Evolutionary conservation across 768 basidiomycete species (phyloP), one percentile per base, ranked within the genome.

Genomic region (Hygrocybe coccinea): DNA sequence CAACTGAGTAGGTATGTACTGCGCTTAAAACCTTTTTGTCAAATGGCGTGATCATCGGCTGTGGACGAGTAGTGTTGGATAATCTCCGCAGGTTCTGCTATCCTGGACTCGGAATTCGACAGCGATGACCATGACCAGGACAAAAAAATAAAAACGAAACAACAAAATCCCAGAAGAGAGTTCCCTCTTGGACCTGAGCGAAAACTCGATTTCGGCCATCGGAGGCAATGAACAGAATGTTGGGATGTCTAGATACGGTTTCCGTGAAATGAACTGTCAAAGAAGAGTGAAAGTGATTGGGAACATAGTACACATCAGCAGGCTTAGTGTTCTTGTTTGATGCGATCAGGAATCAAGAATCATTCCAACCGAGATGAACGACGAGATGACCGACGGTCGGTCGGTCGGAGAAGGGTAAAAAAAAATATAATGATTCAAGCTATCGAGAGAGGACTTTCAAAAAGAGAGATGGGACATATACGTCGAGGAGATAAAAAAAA

Each of bases 11-110:
- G 43, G 5, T n/a, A 8, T 22, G 39, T 46, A 22, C 44, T 46
- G 44, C 44, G 44, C 44, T 22, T 46, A 46, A 46, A 46, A 46
- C 44, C 21, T 46, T 46, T 17, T 46, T 46, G n/a, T 46, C 44
- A 46, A 46, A 3, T 22, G 22, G 44, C 44, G 44, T 46, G 44
- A 46, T 46, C 7, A 12, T 17, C 44, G 44, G n/a, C n/a, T n/a
- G 43, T 8, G 21, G 21, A 46, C n/a, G 11, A 46, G 44, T 7
- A 5, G 3, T 46, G 17, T 17, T n/a, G 7, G 44, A 19, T 46
- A n/a, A 46, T 46, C 11, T 46, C 44, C 44, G 44, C 44, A 46
- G 44, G n/a, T n/a, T n/a, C n/a, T n/a, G n/a, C n/a, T n/a, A n/a
- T n/a, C n/a, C n/a, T n/a, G n/a, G n/a, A n/a, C n/a, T n/a, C n/a